Evolutionary conservation across 371 early-diverging fungal species (phyloP), one percentile per base, ranked within the genome.

Genomic region (Saksenaea oblongispora): DNA sequence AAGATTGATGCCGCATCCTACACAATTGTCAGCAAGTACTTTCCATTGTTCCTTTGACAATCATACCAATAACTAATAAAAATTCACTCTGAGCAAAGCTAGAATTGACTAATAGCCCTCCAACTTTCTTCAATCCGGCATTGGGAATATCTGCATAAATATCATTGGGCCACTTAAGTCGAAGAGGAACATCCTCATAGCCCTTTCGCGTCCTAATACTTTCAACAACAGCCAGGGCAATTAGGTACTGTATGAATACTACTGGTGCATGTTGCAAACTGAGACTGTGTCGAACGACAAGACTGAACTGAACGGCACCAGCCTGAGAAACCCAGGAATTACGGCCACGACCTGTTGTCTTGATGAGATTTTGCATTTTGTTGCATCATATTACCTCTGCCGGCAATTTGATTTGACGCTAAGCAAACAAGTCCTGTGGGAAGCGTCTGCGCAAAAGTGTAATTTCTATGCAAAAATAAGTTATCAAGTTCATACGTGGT

Each of bases 141-240:
- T 66, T 59, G 7, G 76, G 70, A 3, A 73, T 60, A 54, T 85
- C 74, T 0, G 83, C 85, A 72, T 98, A 97, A 17, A 98, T 83
- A 69, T 98, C 98, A 65, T 97, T 98, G 14, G 98, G 98, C 98
- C 98, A 98, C 72, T 98, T 98, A 35, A 98, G 73, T 36, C 84
- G 83, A 56, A 98, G 67, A 0, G 94, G 93, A 4, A 95, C 66
- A 14, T 88, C 75, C 69, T 88, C 89, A 72, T 92, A 95, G 5
- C 93, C 94, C 2, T 86, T 81, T 58, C 80, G 77, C 2, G 77
- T 55, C 54, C 85, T 75, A 11, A 98, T 76, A 18, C 93, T 90
- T 63, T 94, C 91, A 0, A 93, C 91, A 0, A 94, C 84, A 1
- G 96, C 91, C 42, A 97, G 69, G 1, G 90, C 91, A 54, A 93